Evolutionary conservation across 2,329 filamentous ascomycete genomes (phyloP).

Genomic region (Aspergillus pseudoterreus): DNA sequence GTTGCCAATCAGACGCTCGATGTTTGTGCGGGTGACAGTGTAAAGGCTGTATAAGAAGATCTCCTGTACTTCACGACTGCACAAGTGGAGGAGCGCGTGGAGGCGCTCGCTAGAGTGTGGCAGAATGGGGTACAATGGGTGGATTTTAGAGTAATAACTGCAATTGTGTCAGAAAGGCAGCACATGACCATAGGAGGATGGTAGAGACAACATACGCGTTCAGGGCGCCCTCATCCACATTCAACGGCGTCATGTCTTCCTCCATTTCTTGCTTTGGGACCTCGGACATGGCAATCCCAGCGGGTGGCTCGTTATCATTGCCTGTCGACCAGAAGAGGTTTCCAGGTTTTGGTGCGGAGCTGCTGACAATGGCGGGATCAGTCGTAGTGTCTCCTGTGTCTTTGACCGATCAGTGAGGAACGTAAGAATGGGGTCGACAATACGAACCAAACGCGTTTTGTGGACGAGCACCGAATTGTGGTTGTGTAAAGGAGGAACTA

Average conservation of each 20-base stretch:
- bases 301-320: slow-evolving; percentile 29
- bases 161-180: slow-evolving; percentile 12
- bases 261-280: slow-evolving; percentile 29
- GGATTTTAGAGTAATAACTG: slow-evolving; percentile 41
- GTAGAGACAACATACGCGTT: slow-evolving; percentile 30
- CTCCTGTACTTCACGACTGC: slow-evolving; percentile 39
- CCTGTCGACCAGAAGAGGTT: slow-evolving; percentile 39
- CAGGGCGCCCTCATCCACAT: slow-evolving; percentile 37
- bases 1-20: slow-evolving; percentile 28
- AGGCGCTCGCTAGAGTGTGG: slow-evolving; percentile 38
- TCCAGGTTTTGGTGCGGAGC: slow-evolving; percentile 30
- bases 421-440: neutral
- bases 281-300: slow-evolving; percentile 30
- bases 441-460: slow-evolving; percentile 33
- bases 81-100: slow-evolving; percentile 35
- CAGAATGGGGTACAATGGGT: slow-evolving; percentile 39
- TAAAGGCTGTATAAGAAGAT: slow-evolving; percentile 39
- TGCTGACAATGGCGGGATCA: slow-evolving; percentile 36
- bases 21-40: slow-evolving; percentile 36
- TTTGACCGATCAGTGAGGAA: slow-evolving; percentile 11
- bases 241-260: slow-evolving; percentile 33
- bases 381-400: slow-evolving; percentile 26
- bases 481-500: slow-evolving; percentile 39
- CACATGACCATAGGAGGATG: neutral
- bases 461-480: slow-evolving; percentile 33